Conservation (phyloP, 1,284 basidiomycete genomes). For the Earliella scabrosa region DNA sequence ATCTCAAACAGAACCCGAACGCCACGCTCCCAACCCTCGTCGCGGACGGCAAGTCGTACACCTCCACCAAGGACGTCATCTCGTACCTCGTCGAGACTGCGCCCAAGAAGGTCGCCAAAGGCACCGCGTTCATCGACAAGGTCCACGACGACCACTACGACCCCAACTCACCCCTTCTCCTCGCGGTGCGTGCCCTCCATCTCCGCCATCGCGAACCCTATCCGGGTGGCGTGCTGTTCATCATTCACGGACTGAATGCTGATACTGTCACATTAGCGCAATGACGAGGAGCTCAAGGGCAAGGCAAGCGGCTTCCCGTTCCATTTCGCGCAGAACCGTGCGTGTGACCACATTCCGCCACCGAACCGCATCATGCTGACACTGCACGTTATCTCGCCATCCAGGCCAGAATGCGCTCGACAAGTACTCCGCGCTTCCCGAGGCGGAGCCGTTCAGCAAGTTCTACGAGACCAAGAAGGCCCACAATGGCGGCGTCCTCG, state of each 20-base stretch:
- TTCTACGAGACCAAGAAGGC: conserved; percentile 58
- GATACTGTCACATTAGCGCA: conserved; percentile 37
- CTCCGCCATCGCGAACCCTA: background rate
- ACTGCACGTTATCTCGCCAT: too few relatives aligned
- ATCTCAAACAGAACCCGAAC: conserved; percentile 46
- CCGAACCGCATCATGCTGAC: background rate
- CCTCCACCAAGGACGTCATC: conserved; percentile 52
- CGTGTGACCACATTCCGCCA: conserved; percentile 32
- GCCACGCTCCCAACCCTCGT: conserved; percentile 61
- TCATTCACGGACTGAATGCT: too few relatives aligned
- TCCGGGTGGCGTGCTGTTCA: too few relatives aligned
- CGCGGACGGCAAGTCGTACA: conserved; percentile 47
- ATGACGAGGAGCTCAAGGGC: conserved; percentile 55
- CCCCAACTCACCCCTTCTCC: conserved; percentile 58
- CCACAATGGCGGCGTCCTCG: conserved; percentile 50
- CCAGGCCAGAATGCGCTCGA: conserved; percentile 49
- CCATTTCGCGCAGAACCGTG: conserved; percentile 50
- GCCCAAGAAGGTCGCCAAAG: conserved; percentile 42
- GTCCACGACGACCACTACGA: conserved; percentile 61
- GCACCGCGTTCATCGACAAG: conserved; percentile 43
- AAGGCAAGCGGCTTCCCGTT: conserved; percentile 44
- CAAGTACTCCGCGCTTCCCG: conserved; percentile 43
- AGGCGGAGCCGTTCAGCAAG: conserved; percentile 49
- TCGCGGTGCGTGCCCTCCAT: conserved; percentile 45
- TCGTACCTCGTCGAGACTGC: conserved; percentile 52